Percentiles rank a stretch among this genome's conserved stretches.
phyloP scores from a whole-genome alignment of 2,329 filamentous ascomycete genomes.

The Chaetomiaceae sp. region DNA sequence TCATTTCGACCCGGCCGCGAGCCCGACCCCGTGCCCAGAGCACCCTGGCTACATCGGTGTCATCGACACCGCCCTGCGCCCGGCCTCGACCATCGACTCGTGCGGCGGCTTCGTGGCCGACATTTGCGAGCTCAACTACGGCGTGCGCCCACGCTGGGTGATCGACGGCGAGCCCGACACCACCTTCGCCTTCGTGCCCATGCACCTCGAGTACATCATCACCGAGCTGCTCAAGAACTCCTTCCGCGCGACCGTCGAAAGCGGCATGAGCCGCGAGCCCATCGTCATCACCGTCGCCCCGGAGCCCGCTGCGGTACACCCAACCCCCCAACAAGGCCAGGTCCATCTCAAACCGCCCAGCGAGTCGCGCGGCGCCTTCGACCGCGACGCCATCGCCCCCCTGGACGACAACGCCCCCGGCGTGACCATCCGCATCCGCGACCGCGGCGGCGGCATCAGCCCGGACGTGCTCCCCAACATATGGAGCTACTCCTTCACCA shows the following conservation, averaged over 20 bases:
- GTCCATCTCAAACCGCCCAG: constrained; percentile 35
- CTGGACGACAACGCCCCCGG: constrained; percentile 67
- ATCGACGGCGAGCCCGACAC: constrained; percentile 83
- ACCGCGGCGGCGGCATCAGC: constrained; percentile 88
- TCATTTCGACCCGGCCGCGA: constrained; percentile 54
- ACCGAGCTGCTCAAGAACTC: constrained; percentile 96
- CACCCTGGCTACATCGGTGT: constrained; percentile 78
- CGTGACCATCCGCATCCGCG: constrained; percentile 91
- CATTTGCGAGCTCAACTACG: constrained; percentile 95
- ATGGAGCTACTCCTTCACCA: constrained; percentile 97
- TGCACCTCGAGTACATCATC: constrained; percentile 95
- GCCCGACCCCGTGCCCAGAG: constrained; percentile 47
- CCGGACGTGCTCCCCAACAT: constrained; percentile 80
- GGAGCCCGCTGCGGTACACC: constrained; percentile 40
- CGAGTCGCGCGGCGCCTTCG: constrained; percentile 38
- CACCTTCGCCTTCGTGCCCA: constrained; percentile 89
- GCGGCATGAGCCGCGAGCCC: constrained; percentile 70
- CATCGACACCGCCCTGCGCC: constrained; percentile 84
- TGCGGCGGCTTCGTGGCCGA: constrained; percentile 91
- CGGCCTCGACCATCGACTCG: constrained; percentile 72
- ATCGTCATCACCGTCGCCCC: constrained; percentile 89
- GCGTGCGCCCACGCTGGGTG: constrained; percentile 71
- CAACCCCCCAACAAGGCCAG: not conserved
- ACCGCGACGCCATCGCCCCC: constrained; percentile 47
- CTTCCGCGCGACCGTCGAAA: constrained; percentile 88